Base-by-base conservation (phyloP, 495 filamentous ascomycete genomes). In the Friedmanniomyces simplex region DNA sequence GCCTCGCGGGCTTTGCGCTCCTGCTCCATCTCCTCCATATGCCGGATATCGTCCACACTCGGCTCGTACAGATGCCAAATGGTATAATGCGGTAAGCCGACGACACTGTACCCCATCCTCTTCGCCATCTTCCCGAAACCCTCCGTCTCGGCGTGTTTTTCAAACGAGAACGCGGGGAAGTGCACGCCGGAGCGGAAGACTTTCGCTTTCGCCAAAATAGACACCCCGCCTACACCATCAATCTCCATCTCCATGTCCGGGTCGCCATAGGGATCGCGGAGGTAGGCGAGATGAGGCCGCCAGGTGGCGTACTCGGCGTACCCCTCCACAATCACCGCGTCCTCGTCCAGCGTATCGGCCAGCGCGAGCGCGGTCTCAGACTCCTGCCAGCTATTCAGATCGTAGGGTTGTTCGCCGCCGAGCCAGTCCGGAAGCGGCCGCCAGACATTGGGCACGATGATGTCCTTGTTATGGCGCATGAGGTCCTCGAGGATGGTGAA, bases 211-310 rank as follows among this genome's bases (percentile, higher is more conserved):
- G 93, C 90, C 62, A 99, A 76, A 66, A 99, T 99, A 72, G 89
- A 95, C 58, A 99, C 93, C 65, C 93, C 93, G 48, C 93, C 93
- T 18, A 99, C 89, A 52, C 93, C 93, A 65, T 99, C 93, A 62
- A 99, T 89, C 63, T 99, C 94, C 93, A 99, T 96, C 70, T 99
- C 94, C 84, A 97, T 95, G 70, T 99, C 94, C 1, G 90, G 90
- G 63, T 99, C 91, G 34, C 94, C 94, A 64, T 95, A 97, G 1
- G 94, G 94, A 68, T 99, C 94, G 16, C 94, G 84, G 1, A 99
- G 80, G 68, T 99, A 99, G 37, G 94, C 94, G 52, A 99, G 78
- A 79, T 99, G 94, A 24, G 94, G 94, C 55, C 94, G 77, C 91
- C 93, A 99, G 1, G 94, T 99, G 21, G 94, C 94, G 67, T 99